Evolutionary conservation across 225 moss, liverwort and hornwort species (phyloP).

Genomic region (Straminergon stramineum): DNA sequence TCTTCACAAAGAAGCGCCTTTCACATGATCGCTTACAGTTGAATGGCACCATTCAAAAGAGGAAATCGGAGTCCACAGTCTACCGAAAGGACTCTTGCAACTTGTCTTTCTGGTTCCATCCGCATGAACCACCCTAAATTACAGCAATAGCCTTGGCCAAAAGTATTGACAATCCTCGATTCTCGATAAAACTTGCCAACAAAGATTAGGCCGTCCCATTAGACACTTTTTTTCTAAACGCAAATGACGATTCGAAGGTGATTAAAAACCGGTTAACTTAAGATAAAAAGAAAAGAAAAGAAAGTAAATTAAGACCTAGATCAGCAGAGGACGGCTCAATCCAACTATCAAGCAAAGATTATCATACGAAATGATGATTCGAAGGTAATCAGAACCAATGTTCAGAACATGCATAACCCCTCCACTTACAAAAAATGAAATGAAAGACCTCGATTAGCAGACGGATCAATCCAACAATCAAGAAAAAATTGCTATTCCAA

Average conservation of each 20-base stretch:
- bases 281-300: neutral
- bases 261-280: neutral
- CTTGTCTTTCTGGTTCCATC: neutral
- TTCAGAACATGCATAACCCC: neutral
- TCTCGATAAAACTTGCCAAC: neutral
- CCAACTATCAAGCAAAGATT: neutral
- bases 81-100: neutral
- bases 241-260: neutral
- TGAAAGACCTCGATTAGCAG: neutral
- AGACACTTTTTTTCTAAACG: neutral
- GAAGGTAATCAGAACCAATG: neutral
- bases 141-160: neutral
- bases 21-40: neutral
- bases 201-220: neutral
- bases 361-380: neutral
- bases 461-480: neutral
- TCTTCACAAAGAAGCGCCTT: neutral
- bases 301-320: neutral
- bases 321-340: neutral
- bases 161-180: neutral
- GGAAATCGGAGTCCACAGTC: neutral
- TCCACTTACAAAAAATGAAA: neutral
- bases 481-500: neutral
- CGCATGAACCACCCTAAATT: neutral
- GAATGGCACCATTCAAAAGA: neutral